phyloP scores from a whole-genome alignment of 805 yeast species.

The Nakazawaea populi region DNA sequence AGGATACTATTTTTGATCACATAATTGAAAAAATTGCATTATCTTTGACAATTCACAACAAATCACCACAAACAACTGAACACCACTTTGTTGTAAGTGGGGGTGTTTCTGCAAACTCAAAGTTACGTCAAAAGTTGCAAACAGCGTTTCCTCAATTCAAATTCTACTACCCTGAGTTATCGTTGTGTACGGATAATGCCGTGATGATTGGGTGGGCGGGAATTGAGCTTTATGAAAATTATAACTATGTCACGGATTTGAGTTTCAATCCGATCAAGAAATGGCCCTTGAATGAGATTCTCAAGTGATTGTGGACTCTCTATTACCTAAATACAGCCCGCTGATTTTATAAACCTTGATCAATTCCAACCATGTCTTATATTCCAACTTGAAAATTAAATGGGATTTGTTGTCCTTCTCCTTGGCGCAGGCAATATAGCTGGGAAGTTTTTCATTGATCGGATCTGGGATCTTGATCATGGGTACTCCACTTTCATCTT shows the following conservation, averaged over 20 bases:
- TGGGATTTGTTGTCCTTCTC: constrained; percentile 37
- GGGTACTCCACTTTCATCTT: constrained; percentile 39
- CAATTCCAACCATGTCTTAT: constrained; percentile 56
- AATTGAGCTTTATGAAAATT: constrained; percentile 68
- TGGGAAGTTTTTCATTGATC: constrained; percentile 15
- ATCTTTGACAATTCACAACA: constrained; percentile 29
- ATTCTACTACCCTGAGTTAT: constrained; percentile 62
- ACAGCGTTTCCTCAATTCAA: constrained; percentile 10
- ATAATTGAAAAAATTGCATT: constrained; percentile 56
- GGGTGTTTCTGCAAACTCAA: constrained; percentile 81
- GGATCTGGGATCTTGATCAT: constrained; percentile 21
- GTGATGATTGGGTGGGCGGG: constrained; percentile 99
- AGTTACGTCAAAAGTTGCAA: constrained; percentile 45
- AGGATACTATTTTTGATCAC: constrained; percentile 67
- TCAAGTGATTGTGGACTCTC: background rate
- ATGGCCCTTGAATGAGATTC: constrained; percentile 60
- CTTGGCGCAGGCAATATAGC: constrained; percentile 10
- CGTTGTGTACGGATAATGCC: constrained; percentile 89
- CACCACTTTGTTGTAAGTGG: constrained; percentile 74
- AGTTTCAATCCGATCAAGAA: constrained; percentile 61
- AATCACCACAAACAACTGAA: background rate
- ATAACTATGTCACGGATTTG: constrained; percentile 40
- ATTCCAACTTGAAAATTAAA: constrained; percentile 67
- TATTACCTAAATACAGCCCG: constrained; percentile 32
- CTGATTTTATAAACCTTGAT: constrained; percentile 50